Conservation (phyloP, 306 rosid genomes). For the Mimosa bimucronata region DNA sequence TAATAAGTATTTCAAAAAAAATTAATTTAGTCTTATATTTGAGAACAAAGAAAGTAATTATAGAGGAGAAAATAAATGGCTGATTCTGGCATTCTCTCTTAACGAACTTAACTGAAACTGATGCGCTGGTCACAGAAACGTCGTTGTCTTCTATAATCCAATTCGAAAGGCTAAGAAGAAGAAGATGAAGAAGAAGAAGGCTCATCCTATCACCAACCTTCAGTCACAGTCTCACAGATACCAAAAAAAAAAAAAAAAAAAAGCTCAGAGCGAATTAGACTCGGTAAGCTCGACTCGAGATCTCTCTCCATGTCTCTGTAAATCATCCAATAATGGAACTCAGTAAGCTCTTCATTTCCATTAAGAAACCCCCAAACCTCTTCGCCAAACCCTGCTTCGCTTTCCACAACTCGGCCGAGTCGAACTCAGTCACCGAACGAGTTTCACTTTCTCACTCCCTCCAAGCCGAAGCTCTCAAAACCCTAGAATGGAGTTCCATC, state of each 20-base stretch:
- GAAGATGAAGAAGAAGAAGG: background rate
- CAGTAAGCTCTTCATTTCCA: constrained; percentile 42
- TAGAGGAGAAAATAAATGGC: too few species aligned
- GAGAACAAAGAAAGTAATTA: too few species aligned
- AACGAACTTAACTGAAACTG: constrained; percentile 16
- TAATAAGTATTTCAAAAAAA: too few species aligned
- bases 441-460: constrained; percentile 49
- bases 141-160: background rate
- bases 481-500: constrained; percentile 80
- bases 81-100: background rate
- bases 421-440: constrained; percentile 27
- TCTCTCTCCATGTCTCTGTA: background rate
- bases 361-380: constrained; percentile 32
- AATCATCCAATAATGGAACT: constrained; percentile 24
- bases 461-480: constrained; percentile 67
- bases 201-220: constrained; percentile 10
- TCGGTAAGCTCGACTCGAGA: constrained; percentile 42
- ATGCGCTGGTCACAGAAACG: background rate
- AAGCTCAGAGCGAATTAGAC: background rate
- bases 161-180: background rate
- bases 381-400: constrained; percentile 35
- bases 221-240: too few species aligned
- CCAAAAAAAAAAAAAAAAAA: too few species aligned
- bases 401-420: constrained; percentile 46
- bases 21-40: too few species aligned